These are phyloP conservation scores for Plantago elongata DNA, from an alignment of 257 asterid species.

Conservation along the genomic window DNA sequence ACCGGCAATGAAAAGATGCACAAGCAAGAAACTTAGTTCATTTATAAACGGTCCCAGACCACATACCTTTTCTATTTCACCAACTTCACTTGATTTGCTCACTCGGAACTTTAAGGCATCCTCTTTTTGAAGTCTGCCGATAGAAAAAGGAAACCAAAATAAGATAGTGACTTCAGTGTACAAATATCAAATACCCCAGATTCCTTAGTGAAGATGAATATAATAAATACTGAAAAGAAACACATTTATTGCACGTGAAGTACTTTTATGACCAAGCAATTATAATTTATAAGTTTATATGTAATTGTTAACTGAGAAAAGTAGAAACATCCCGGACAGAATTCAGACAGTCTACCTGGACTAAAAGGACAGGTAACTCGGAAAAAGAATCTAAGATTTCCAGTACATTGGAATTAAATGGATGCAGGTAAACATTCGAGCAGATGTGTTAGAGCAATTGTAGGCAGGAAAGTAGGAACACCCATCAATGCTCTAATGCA, in stretches of 20 bases:
- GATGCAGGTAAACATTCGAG: too few species aligned
- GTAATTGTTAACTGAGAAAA: too few species aligned
- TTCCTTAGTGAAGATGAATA: neutral
- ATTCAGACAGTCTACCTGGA: too few species aligned
- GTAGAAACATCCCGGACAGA: too few species aligned
- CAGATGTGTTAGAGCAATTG: too few species aligned
- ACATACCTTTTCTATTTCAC: slow-evolving; percentile 81
- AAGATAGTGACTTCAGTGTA: too few species aligned
- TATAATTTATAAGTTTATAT: too few species aligned
- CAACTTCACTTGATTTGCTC: slow-evolving; percentile 64
- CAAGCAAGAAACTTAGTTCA: neutral
- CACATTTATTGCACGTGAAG: neutral
- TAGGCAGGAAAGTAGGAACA: too few species aligned
- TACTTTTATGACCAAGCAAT: neutral
- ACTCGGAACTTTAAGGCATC: slow-evolving; percentile 83
- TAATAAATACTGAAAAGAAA: neutral
- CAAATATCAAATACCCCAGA: slow-evolving; percentile 1
- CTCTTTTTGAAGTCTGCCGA: slow-evolving; percentile 79
- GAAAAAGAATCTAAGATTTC: too few species aligned
- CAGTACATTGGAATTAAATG: too few species aligned
- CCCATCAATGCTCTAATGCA: too few species aligned
- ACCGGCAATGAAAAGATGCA: neutral
- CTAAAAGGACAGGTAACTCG: too few species aligned
- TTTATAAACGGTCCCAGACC: neutral
- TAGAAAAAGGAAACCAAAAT: slow-evolving; percentile 14